Percentiles rank a stretch among this genome's conserved stretches.
Evolutionary conservation across 345 rosid genomes (phyloP).

Genomic region (Eucalyptus pauciflora): DNA sequence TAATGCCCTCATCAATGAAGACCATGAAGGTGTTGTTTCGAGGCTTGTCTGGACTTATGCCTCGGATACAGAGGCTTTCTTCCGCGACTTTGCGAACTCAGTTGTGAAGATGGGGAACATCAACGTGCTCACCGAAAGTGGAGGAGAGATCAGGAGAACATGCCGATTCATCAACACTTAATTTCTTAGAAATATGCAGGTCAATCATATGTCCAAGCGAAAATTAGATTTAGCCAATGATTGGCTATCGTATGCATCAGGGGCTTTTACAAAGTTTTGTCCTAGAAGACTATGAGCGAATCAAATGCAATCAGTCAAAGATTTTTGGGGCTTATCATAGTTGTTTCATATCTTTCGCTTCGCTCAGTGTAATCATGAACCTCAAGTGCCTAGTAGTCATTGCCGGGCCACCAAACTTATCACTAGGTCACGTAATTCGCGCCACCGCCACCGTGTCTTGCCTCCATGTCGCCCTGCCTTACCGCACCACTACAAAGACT

Average conservation of each 20-base stretch:
- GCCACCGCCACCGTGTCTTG: no score
- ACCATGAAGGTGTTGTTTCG: slow-evolving; percentile 28
- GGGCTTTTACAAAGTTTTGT: neutral
- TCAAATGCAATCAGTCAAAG: neutral
- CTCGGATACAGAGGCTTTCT: slow-evolving; percentile 30
- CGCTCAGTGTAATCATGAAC: no score
- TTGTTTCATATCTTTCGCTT: neutral
- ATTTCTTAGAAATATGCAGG: neutral
- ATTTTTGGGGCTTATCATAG: neutral
- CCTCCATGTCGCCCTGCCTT: no score
- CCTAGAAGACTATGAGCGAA: neutral
- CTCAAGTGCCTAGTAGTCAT: no score
- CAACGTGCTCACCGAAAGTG: slow-evolving; percentile 32
- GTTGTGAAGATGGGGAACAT: slow-evolving; percentile 66
- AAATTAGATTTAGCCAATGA: neutral
- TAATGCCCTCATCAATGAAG: slow-evolving; percentile 34
- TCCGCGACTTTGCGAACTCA: slow-evolving; percentile 35
- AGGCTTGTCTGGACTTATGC: slow-evolving; percentile 47
- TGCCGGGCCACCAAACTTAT: no score
- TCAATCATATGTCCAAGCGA: neutral
- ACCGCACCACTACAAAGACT: no score
- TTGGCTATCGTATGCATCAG: neutral
- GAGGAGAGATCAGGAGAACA: slow-evolving; percentile 46
- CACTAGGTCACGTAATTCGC: no score
- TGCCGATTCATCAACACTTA: slow-evolving; percentile 44